Base-by-base conservation (phyloP, 1,284 basidiomycete species). In the Calocybe gambosa region DNA sequence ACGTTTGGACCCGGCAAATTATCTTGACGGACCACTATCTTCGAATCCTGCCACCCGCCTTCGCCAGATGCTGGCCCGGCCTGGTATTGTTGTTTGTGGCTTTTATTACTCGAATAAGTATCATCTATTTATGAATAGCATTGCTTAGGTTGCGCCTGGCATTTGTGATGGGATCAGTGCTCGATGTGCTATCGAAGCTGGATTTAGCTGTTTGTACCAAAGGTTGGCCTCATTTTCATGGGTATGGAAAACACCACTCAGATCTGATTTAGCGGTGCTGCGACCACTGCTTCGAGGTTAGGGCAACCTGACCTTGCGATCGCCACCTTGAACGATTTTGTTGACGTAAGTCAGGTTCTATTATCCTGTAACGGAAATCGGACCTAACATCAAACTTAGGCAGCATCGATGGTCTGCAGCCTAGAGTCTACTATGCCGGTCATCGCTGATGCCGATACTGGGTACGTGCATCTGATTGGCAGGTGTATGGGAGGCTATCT, bases 81-180 rank as follows among this genome's bases (percentile, higher is more conserved):
- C 84, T 6, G 85, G 85, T 26, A 87, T 88, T 46, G 79, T 88
- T 31, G 85, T 86, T 68, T 50, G 79, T 68, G 12, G 5, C 4
- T 3, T 35, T 2, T 8, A 31, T 5, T 16, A 16, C 5, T 19
- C 25, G 10, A 0, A 10, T 7, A 31, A n/a, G 13, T 12, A 3
- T 29, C 23, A 10, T 35, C 26, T n/a, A 45, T 16, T 9, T 16
- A 37, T 39, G 12, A 39, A 16, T 9, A 13, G 25, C 6, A 19
- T 9, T 9, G 5, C 25, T 5, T 26, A 56, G 82, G 66, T 84
- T 55, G 84, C 84, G 1, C 85, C 85, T 5, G 87, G 87, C 45
- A 85, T 89, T 36, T 89, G 84, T 55, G 87, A 89, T 52, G 86
- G 87, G 43, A 88, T 89, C 61, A 85, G 81, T 54, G 85, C 87